Evolutionary conservation across 2,329 filamentous ascomycete genomes (phyloP).

Genomic region (Coniochaeta prunicola): DNA sequence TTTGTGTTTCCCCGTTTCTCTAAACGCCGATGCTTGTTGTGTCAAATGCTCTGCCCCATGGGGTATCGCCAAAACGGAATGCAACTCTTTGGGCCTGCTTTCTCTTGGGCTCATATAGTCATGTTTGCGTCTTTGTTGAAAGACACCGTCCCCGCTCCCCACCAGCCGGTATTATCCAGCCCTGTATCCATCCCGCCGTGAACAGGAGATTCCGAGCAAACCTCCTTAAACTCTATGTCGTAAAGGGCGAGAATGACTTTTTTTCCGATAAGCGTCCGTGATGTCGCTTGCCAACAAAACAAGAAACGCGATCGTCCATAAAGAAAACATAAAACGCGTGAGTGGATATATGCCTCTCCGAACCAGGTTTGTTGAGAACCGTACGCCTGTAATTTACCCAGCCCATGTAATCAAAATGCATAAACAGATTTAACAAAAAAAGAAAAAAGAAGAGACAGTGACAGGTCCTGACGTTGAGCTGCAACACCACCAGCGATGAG

Average conservation of each 20-base stretch:
- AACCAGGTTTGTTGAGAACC: slow-evolving; percentile 28
- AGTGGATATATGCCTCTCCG: slow-evolving; percentile 14
- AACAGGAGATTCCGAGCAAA: neutral
- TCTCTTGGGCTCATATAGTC: slow-evolving; percentile 13
- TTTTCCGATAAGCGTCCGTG: neutral
- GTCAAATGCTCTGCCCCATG: slow-evolving; percentile 20
- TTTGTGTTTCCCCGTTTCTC: slow-evolving; percentile 18
- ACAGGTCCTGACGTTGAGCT: slow-evolving; percentile 1
- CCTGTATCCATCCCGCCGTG: neutral
- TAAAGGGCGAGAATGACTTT: slow-evolving; percentile 3
- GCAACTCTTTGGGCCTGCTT: slow-evolving; percentile 13
- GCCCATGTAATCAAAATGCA: slow-evolving; percentile 10
- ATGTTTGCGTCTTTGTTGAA: slow-evolving; percentile 27
- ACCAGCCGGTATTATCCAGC: neutral
- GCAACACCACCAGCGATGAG: slow-evolving; percentile 15
- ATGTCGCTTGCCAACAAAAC: neutral
- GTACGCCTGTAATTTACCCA: slow-evolving; percentile 23
- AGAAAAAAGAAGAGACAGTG: slow-evolving; percentile 6
- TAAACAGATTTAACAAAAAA: slow-evolving; percentile 10
- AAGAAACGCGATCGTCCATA: neutral
- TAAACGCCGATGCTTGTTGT: slow-evolving; percentile 20
- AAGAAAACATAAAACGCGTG: neutral
- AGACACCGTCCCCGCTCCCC: slow-evolving; percentile 19
- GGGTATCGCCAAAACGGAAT: slow-evolving; percentile 19
- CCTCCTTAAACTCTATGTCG: slow-evolving; percentile 7